Evolutionary conservation across 2,329 filamentous ascomycete genomes (phyloP).

Genomic region (Onygenales sp.): DNA sequence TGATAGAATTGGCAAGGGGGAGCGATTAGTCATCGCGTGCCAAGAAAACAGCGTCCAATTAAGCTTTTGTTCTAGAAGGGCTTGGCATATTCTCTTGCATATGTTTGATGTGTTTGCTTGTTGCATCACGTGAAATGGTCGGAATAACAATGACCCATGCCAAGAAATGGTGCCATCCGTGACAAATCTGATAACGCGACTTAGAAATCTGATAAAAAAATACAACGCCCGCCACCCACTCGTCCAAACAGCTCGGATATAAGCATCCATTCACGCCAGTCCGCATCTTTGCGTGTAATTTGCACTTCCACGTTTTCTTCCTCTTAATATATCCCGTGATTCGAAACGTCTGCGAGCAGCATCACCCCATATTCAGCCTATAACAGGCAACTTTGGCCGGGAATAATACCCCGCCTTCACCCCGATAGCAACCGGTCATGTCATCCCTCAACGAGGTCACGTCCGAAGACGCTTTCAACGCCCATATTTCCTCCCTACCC

Average conservation of each 20-base stretch:
- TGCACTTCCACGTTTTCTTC: too few relatives aligned
- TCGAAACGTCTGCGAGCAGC: too few relatives aligned
- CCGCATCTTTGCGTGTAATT: too few relatives aligned
- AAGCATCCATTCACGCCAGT: too few relatives aligned
- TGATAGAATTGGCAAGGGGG: neutral
- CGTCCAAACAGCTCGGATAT: too few relatives aligned
- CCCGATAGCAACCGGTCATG: conserved; percentile 41
- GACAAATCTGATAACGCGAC: conserved; percentile 4
- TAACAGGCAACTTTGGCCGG: neutral
- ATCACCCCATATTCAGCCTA: too few relatives aligned
- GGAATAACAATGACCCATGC: neutral
- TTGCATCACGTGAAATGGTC: neutral
- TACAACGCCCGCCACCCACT: neutral
- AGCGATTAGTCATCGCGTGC: neutral
- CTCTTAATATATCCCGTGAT: too few relatives aligned
- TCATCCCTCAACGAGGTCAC: conserved; percentile 70
- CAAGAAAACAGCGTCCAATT: neutral
- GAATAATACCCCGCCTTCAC: neutral
- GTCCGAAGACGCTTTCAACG: conserved; percentile 62
- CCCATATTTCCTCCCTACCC: conserved; percentile 56
- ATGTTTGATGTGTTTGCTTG: neutral
- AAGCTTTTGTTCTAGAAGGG: neutral
- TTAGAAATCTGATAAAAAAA: neutral
- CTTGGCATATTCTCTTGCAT: neutral
- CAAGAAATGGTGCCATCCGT: neutral